Evolutionary conservation across 768 basidiomycete species (phyloP).

Genomic region (Kwoniella bestiolae): DNA sequence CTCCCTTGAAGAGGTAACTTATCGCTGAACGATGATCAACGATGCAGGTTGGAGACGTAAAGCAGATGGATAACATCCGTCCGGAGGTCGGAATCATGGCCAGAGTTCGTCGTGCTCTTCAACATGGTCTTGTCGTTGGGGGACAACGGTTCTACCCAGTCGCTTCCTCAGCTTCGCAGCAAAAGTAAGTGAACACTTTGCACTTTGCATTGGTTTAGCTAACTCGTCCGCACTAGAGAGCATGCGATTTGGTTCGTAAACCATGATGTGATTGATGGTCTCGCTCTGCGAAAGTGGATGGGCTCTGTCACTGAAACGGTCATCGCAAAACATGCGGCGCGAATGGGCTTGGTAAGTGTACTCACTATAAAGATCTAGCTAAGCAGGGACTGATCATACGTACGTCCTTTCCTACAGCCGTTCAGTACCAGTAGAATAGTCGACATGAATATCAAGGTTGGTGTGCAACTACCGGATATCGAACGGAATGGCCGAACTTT

Average conservation of each 20-base stretch:
- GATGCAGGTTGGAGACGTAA: slow-evolving; percentile 19
- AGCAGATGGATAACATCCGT: slow-evolving; percentile 34
- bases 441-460: slow-evolving; percentile 38
- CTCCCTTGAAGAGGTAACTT: background rate
- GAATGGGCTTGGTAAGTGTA: slow-evolving; percentile 53
- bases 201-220: background rate
- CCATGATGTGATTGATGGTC: slow-evolving; percentile 34
- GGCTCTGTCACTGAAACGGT: slow-evolving; percentile 51
- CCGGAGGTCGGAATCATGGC: slow-evolving; percentile 48
- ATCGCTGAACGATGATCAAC: background rate
- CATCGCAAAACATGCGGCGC: slow-evolving; percentile 54
- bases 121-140: slow-evolving; percentile 48
- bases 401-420: slow-evolving; percentile 20
- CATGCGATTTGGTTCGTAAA: slow-evolving; percentile 56
- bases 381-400: background rate
- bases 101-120: slow-evolving; percentile 49
- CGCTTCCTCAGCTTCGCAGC: slow-evolving; percentile 54
- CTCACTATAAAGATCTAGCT: background rate
- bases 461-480: slow-evolving; percentile 33
- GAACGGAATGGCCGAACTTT: slow-evolving; percentile 45
- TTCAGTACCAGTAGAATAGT: slow-evolving; percentile 55
- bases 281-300: slow-evolving; percentile 49
- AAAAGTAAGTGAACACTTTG: slow-evolving; percentile 37
- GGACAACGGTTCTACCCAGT: slow-evolving; percentile 49
- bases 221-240: slow-evolving; percentile 38